Conservation (phyloP, 306 rosid species). For the Quercus suber region DNA sequence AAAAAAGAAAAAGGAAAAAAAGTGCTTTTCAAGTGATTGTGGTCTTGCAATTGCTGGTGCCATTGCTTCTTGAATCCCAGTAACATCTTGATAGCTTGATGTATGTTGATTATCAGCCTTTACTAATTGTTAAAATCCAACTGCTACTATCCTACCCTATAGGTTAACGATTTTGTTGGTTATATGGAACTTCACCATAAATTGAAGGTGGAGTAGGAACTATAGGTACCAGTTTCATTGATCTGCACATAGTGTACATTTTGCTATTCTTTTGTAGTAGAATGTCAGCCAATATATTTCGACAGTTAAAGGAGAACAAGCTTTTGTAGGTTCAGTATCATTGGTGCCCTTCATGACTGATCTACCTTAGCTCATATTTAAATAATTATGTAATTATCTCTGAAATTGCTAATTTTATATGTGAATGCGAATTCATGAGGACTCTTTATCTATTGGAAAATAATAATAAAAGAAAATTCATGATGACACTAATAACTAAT, state of each 20-base stretch:
- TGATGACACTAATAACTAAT: no score
- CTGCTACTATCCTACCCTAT: constrained; percentile 1
- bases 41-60: neutral
- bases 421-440: constrained; percentile 22
- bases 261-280: constrained; percentile 1
- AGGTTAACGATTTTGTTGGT: neutral
- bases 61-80: constrained; percentile 6
- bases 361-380: constrained; percentile 26
- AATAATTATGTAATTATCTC: constrained; percentile 37
- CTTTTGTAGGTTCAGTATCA: constrained; percentile 19
- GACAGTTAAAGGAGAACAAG: constrained; percentile 30
- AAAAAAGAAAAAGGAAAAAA: neutral
- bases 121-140: constrained; percentile 14
- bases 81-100: neutral
- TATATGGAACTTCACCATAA: constrained; percentile 9
- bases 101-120: constrained; percentile 4
- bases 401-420: constrained; percentile 12
- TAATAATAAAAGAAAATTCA: neutral
- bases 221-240: neutral
- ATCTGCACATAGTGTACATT: constrained; percentile 14
- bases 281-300: constrained; percentile 16
- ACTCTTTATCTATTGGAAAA: neutral
- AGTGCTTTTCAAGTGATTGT: neutral
- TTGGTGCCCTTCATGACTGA: constrained; percentile 32
- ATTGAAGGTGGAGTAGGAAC: constrained; percentile 1